These are phyloP conservation scores for Pelargonium cotyledonis DNA, from an alignment of 441 rosid genomes.

Conservation along the genomic window DNA sequence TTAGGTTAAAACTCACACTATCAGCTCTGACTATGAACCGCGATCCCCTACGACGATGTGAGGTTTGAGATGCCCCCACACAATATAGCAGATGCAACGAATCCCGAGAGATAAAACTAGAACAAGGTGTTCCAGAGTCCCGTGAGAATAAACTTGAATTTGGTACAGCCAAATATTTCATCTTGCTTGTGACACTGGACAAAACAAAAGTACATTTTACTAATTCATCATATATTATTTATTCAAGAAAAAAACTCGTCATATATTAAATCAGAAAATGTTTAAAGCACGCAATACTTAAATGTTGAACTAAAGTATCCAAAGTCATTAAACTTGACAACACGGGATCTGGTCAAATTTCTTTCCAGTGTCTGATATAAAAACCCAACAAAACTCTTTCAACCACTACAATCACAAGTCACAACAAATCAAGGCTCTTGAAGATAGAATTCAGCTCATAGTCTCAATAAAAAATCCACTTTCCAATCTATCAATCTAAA, in stretches of 20 bases:
- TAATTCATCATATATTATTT: background rate
- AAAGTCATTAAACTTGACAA: background rate
- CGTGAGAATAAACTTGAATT: constrained; percentile 63
- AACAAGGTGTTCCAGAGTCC: constrained; percentile 31
- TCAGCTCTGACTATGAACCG: constrained; percentile 80
- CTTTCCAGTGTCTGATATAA: background rate
- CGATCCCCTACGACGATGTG: constrained; percentile 43
- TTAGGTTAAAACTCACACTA: constrained; percentile 47
- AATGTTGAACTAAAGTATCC: background rate
- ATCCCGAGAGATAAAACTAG: constrained; percentile 56
- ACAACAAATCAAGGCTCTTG: background rate
- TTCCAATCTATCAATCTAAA: background rate
- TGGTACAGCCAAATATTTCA: constrained; percentile 30
- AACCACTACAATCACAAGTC: background rate
- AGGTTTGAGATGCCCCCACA: constrained; percentile 33
- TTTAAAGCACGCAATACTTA: background rate
- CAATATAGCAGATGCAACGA: constrained; percentile 42
- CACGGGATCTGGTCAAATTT: background rate
- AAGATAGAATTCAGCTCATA: background rate
- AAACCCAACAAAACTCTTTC: background rate
- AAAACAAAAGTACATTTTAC: background rate
- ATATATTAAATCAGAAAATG: background rate
- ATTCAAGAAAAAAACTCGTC: background rate
- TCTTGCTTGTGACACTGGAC: constrained; percentile 36
- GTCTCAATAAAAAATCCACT: background rate